Evolutionary conservation across 1,284 basidiomycete genomes (phyloP), one percentile per base, ranked within the genome.

Genomic region (Hypsizygus ulmarius): DNA sequence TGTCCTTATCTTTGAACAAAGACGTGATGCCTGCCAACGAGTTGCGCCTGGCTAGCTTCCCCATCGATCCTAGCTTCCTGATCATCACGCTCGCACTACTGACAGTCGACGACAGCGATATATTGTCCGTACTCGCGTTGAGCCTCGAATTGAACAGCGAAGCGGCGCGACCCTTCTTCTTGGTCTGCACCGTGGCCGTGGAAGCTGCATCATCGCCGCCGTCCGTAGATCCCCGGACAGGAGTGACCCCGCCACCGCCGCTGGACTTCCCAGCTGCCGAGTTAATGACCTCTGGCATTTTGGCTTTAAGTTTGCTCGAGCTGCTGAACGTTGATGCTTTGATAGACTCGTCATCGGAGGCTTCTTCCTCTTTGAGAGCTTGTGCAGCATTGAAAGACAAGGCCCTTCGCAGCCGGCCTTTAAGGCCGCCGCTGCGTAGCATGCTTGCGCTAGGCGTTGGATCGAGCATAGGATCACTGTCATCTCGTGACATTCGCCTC

Each of bases 41-140:
- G 65, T 95, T 95, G 36, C 93, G 79, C 47, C 93, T 75, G 5
- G 93, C 92, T n/a, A 97, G 77, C 69, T 90, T 93, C 39, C 93
- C 93, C 66, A 97, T 86, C 45, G 87, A 87, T 25, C 96, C 95
- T 43, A 99, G 84, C 72, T 97, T 98, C 59, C 96, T 84, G 60
- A 99, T 96, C 84, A 99, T 97, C 66, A 98, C 90, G 49, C 90
- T 93, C 6, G 95, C 96, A 46, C 90, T 93, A 53, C 89, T 93
- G 58, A 97, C 95, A 36, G 96, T 97, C n/a, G 92, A 96, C 27
- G 89, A 91, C 43, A 99, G 82, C 28, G 93, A 97, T 54, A 99
- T 96, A 68, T 99, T 99, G 68, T 99, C 95, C 37, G 94, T 97
- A 48, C 90, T 93, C 41, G 89, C 87, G 66, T 99, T 98, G 61